These are phyloP conservation scores for Pythium guiyangense DNA, from an alignment of 352 stramenopile species.

Conservation along the genomic window DNA sequence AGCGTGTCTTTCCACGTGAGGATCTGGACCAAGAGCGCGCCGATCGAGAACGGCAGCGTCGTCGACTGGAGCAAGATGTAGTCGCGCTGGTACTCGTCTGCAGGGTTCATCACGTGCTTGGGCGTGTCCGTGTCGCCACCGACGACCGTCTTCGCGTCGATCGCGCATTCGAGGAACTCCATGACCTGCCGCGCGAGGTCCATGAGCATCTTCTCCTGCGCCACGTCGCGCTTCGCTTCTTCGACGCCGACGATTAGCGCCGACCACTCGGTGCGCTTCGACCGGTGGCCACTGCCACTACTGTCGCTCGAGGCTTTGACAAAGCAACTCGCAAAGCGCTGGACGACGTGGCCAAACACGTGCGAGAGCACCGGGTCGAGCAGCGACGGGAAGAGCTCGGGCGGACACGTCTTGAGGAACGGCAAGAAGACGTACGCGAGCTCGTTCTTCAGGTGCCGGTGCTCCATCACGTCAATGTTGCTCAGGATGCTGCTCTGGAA, in stretches of 20 bases:
- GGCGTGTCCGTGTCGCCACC: constrained; percentile 63
- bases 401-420: constrained; percentile 59
- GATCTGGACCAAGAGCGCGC: constrained; percentile 44
- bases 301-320: constrained; percentile 14
- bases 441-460: constrained; percentile 25
- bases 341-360: constrained; percentile 50
- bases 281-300: constrained; percentile 9
- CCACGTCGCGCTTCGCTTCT: constrained; percentile 62
- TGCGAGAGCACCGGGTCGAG: constrained; percentile 53
- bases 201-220: constrained; percentile 68
- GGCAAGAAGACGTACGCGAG: too few species aligned
- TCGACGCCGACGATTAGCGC: constrained; percentile 58
- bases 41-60: constrained; percentile 43
- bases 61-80: constrained; percentile 50
- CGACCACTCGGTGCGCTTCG: constrained; percentile 36
- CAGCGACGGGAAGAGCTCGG: constrained; percentile 50
- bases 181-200: constrained; percentile 62
- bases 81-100: constrained; percentile 53
- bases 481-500: constrained; percentile 13
- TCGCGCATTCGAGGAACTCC: constrained; percentile 65
- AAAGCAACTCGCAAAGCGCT: constrained; percentile 46
- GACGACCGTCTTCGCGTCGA: constrained; percentile 75
- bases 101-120: constrained; percentile 65
- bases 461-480: too few species aligned
- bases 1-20: constrained; percentile 75